A percentile compares a stretch with the other conserved stretches of the same genome.
phyloP scores from a whole-genome alignment of 2,329 filamentous ascomycete species.

The Colletotrichum endophyticum region DNA sequence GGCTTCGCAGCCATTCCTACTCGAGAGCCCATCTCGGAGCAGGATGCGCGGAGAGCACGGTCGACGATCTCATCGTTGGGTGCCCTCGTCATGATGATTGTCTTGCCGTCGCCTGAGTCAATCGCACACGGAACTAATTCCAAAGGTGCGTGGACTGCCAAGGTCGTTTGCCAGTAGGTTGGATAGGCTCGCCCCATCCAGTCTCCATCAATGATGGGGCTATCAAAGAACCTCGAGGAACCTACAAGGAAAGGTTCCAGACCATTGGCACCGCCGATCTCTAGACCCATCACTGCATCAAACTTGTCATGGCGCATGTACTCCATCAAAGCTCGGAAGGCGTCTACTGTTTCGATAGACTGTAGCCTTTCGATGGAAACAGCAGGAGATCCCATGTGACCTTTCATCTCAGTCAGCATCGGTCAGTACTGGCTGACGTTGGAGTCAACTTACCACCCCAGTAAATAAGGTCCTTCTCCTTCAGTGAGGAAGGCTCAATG shows the following conservation, averaged over 20 bases:
- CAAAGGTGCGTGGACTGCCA: conserved; percentile 43
- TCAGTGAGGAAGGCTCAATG: conserved; percentile 43
- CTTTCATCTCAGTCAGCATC: not conserved
- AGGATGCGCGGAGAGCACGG: conserved; percentile 41
- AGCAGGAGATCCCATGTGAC: conserved; percentile 44
- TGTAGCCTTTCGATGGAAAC: conserved; percentile 46
- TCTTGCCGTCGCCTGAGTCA: conserved; percentile 48
- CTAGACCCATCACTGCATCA: conserved; percentile 48
- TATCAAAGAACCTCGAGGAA: conserved; percentile 54
- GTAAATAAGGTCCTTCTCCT: conserved; percentile 46
- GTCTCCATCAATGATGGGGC: conserved; percentile 58
- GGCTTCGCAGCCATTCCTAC: conserved; percentile 19
- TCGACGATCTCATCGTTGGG: conserved; percentile 30
- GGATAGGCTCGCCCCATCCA: conserved; percentile 64
- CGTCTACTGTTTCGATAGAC: conserved; percentile 41
- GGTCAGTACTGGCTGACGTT: not conserved
- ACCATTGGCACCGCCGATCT: conserved; percentile 71
- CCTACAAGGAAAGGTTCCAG: conserved; percentile 63
- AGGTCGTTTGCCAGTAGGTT: conserved; percentile 58
- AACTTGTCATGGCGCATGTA: conserved; percentile 32
- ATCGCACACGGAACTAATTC: conserved; percentile 48
- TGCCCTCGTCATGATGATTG: conserved; percentile 47
- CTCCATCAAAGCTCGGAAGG: conserved; percentile 40
- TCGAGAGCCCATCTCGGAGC: conserved; percentile 38
- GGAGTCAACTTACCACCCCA: conserved; percentile 37